Conservation (phyloP, 2,329 filamentous ascomycete species). For the Arthrobotrys sphaeroides region DNA sequence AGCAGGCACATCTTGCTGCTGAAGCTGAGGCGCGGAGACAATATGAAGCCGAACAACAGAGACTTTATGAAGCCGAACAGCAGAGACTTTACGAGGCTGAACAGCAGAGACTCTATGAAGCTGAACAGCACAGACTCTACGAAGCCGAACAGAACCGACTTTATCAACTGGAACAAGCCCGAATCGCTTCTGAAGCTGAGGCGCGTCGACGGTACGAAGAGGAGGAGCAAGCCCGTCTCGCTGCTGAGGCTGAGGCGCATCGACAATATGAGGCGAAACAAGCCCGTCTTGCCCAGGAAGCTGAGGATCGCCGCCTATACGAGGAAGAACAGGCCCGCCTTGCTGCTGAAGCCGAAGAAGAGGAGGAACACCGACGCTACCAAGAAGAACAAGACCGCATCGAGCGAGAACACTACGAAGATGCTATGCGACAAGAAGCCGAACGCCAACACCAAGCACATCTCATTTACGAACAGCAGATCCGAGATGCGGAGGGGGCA, state of each 20-base stretch:
- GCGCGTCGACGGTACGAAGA: not conserved
- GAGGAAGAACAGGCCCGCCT: constrained; percentile 18
- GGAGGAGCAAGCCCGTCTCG: not conserved
- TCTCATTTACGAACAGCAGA: constrained; percentile 43
- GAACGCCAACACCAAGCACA: constrained; percentile 47
- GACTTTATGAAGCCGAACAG: constrained; percentile 10
- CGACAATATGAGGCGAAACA: not conserved
- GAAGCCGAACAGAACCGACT: not conserved
- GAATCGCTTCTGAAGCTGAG: constrained; percentile 20
- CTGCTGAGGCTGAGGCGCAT: not conserved
- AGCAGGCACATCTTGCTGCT: constrained; percentile 14
- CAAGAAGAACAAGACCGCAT: constrained; percentile 19
- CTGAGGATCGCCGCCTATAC: constrained; percentile 6
- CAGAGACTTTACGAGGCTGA: constrained; percentile 9
- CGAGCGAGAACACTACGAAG: constrained; percentile 7
- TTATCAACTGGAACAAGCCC: constrained; percentile 20
- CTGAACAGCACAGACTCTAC: constrained; percentile 9
- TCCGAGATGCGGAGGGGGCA: constrained; percentile 20
- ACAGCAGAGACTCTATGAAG: constrained; percentile 13
- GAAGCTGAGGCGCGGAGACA: not conserved
- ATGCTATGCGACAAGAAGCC: constrained; percentile 22
- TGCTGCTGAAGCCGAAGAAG: constrained; percentile 29
- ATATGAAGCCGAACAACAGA: constrained; percentile 11
- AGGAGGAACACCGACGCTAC: constrained; percentile 26
- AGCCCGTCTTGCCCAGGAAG: constrained; percentile 20